Evolutionary conservation across 305 asterid species (phyloP), one percentile per base, ranked within the genome.

Genomic region (Solanum hybrid): DNA sequence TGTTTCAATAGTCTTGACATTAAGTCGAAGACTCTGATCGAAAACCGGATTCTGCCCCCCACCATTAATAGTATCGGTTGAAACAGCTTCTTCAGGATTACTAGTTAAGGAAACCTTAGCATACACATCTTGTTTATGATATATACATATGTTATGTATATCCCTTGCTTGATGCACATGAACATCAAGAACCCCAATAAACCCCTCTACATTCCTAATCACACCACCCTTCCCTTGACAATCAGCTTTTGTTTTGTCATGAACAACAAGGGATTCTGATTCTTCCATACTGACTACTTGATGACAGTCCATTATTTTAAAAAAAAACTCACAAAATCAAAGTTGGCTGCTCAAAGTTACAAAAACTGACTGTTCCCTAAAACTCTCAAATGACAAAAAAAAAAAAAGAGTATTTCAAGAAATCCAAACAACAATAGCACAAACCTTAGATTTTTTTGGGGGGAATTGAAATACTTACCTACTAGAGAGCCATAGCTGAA

Each of bases 81-180:
- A 93, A 88, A 96, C 94, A 0, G 97, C 51, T 32, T 90, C 92
- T 89, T 96, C 98, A 5, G 99, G 99, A 78, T 97, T 93, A 79
- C 94, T 91, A 3, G 98, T 96, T 77, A 96, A 92, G 75, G 95
- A 96, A 35, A 96, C 90, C 88, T 96, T 96, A 16, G 99, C 99
- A 90, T 96, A 97, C n/a, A 96, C 99, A 88, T 97, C 99, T 89
- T 97, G 99, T 36, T 97, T 96, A 79, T 95, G 99, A 91, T 97
- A 97, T 90, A 96, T 97, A 94, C 99, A 97, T n/a, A 97, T 96
- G 96, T 97, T 96, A 90, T 96, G 99, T 89, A 97, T 95, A 89
- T 96, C 98, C 81, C 96, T 93, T 14, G 99, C 99, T 89, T 96
- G 97, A 92, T 96, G 97, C 26, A 97, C 93, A 92, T 92, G 94